These are phyloP conservation scores for Guyanaporus albipodus DNA, from an alignment of 768 basidiomycete species.

Conservation along the genomic window DNA sequence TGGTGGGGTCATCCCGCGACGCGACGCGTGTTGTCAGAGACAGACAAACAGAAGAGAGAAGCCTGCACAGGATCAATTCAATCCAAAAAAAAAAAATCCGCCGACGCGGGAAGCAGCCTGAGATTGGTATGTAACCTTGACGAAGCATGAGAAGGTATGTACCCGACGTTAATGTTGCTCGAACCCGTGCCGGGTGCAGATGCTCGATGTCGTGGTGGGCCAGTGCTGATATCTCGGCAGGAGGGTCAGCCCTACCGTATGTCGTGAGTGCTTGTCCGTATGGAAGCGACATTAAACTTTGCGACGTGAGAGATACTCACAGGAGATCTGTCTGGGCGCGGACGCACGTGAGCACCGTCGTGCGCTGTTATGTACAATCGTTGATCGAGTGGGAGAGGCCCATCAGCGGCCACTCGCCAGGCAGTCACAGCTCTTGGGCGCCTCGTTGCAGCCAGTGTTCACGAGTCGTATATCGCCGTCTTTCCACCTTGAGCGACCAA, in stretches of 20 bases:
- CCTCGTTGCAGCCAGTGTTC: constrained; percentile 5
- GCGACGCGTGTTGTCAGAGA: constrained; percentile 6
- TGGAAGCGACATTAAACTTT: constrained; percentile 16
- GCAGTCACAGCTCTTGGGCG: constrained; percentile 2
- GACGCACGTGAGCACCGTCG: constrained; percentile 3
- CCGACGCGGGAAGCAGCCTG: constrained; percentile 2
- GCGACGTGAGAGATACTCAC: constrained; percentile 14
- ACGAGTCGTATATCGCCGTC: not conserved
- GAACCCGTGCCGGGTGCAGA: not conserved
- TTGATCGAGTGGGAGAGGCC: constrained; percentile 7
- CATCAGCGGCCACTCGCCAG: constrained; percentile 3
- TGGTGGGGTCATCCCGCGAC: constrained; percentile 4
- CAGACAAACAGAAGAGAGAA: not conserved
- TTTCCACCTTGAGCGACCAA: not conserved
- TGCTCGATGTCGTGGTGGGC: not conserved
- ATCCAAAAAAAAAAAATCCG: not conserved
- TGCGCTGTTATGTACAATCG: constrained; percentile 12
- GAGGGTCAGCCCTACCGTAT: not conserved
- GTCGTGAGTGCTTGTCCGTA: constrained; percentile 5
- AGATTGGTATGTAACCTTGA: constrained; percentile 18
- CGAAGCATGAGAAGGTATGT: constrained; percentile 18
- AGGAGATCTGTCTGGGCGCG: constrained; percentile 3
- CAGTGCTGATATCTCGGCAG: constrained; percentile 8
- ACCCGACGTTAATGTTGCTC: not conserved
- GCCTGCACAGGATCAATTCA: not conserved